These are phyloP conservation scores for Pyrenula aspistea DNA, from an alignment of 495 filamentous ascomycete species.

Conservation along the genomic window DNA sequence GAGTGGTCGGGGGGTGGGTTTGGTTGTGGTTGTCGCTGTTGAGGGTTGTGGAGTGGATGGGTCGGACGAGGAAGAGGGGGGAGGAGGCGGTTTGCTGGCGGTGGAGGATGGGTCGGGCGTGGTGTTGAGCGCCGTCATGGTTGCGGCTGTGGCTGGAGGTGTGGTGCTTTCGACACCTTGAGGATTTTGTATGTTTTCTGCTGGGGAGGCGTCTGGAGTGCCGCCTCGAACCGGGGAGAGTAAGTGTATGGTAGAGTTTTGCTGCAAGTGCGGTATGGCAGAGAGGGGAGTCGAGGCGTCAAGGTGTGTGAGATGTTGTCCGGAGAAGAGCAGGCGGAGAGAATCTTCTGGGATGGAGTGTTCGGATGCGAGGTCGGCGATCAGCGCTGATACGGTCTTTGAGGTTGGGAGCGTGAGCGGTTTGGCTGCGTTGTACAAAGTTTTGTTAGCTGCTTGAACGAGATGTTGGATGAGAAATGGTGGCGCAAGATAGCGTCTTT, in stretches of 20 bases:
- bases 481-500: neutral
- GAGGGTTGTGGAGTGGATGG: neutral
- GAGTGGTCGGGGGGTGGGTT: constrained; percentile 23
- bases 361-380: neutral
- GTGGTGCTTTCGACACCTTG: neutral
- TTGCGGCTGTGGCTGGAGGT: neutral
- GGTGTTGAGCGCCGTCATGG: neutral
- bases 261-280: neutral
- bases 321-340: neutral
- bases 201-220: neutral
- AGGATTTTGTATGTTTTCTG: neutral
- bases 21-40: constrained; percentile 11
- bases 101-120: neutral
- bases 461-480: neutral
- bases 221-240: neutral
- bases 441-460: neutral
- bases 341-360: neutral
- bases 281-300: neutral
- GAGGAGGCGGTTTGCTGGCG: neutral
- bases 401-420: neutral
- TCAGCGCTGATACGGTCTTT: neutral
- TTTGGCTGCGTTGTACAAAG: neutral
- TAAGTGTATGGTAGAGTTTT: neutral
- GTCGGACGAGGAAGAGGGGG: neutral
- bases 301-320: neutral